phyloP scores from a whole-genome alignment of 371 early-diverging fungal genomes.

The Zychaea mexicana region DNA sequence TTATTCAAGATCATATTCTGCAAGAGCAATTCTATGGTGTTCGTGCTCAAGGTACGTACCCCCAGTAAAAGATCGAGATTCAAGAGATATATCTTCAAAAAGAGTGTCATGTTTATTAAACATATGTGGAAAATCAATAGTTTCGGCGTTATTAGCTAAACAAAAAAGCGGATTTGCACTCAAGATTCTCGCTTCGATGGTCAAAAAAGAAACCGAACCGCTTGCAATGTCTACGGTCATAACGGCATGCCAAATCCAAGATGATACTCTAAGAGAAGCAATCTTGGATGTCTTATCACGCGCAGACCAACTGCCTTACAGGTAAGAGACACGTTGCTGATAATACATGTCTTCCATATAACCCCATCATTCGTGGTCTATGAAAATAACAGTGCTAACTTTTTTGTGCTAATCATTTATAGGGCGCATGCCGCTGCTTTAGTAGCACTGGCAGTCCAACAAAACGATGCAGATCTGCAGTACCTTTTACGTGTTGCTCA shows the following conservation, averaged over 20 bases:
- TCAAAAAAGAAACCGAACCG: slow-evolving; percentile 47
- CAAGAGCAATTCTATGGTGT: slow-evolving; percentile 55
- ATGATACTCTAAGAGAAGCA: slow-evolving; percentile 40
- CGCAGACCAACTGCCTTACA: slow-evolving; percentile 26
- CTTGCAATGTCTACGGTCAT: slow-evolving; percentile 28
- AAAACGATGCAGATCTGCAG: slow-evolving; percentile 38
- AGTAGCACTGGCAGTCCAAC: slow-evolving; percentile 43
- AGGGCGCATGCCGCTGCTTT: slow-evolving; percentile 37
- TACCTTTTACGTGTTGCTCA: slow-evolving; percentile 40
- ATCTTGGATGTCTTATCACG: slow-evolving; percentile 33
- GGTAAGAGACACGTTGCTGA: no score
- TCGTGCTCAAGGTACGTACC: slow-evolving; percentile 35
- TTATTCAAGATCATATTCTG: slow-evolving; percentile 28
- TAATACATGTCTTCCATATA: neutral
- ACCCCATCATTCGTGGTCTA: neutral
- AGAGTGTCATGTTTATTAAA: no score
- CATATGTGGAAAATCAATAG: no score
- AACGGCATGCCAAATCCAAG: slow-evolving; percentile 20
- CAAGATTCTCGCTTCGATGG: slow-evolving; percentile 42
- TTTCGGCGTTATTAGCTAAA: slow-evolving; percentile 33
- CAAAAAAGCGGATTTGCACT: slow-evolving; percentile 37
- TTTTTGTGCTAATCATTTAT: neutral
- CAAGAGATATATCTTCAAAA: neutral
- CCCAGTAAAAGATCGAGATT: neutral
- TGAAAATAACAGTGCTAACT: neutral